Conservation (phyloP, 2,329 filamentous ascomycete species). For the Fusarium tanahbumbuense region DNA sequence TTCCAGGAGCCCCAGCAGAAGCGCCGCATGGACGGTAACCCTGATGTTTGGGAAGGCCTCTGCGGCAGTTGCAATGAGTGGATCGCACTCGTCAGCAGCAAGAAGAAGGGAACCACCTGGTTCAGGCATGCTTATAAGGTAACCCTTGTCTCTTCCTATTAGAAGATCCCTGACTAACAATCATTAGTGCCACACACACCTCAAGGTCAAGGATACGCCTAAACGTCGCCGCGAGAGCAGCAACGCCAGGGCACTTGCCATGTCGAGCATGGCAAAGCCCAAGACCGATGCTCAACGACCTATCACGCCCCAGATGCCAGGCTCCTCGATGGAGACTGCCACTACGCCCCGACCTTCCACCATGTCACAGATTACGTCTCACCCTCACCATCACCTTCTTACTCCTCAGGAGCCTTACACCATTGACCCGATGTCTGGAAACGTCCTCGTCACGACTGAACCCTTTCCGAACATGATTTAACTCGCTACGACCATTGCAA, state of each 20-base stretch:
- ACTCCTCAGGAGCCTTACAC: conserved; percentile 35
- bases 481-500: conserved; percentile 32
- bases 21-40: conserved; percentile 80
- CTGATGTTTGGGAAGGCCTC: conserved; percentile 83
- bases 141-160: conserved; percentile 44
- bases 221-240: conserved; percentile 74
- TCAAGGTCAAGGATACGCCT: conserved; percentile 76
- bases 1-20: conserved; percentile 83
- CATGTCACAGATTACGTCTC: conserved; percentile 47
- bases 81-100: conserved; percentile 84
- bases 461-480: conserved; percentile 48
- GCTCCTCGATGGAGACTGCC: conserved; percentile 39
- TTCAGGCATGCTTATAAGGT: conserved; percentile 92
- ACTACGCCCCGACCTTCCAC: conserved; percentile 45
- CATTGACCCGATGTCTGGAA: conserved; percentile 40
- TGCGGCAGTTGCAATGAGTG: conserved; percentile 84
- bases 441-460: conserved; percentile 42
- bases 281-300: conserved; percentile 59
- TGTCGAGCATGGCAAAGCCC: conserved; percentile 59
- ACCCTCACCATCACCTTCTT: conserved; percentile 43
- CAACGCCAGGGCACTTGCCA: conserved; percentile 58
- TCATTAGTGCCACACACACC: conserved; percentile 74
- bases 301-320: conserved; percentile 46
- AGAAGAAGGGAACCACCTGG: conserved; percentile 94
- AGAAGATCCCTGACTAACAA: conserved; percentile 36